Evolutionary conservation across 2,329 filamentous ascomycete genomes (phyloP), one percentile per base, ranked within the genome.

Genomic region (Aspergillus aculeatus): DNA sequence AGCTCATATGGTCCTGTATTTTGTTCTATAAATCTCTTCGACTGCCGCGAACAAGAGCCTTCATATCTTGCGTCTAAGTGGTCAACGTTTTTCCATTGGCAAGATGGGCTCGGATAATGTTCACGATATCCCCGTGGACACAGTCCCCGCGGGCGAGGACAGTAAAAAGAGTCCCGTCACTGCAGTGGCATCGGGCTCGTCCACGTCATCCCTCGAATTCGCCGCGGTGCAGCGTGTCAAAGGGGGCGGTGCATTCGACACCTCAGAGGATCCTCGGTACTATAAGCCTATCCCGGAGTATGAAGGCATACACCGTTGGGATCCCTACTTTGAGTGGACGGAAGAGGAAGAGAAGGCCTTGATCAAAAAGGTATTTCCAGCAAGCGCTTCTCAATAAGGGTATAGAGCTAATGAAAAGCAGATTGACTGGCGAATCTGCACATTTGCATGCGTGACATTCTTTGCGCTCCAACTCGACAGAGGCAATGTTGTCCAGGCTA

Each of bases 391-490:
- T 21, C 32, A 35, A 35, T 26, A 19, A n/a, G 29, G 29, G n/a
- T 5, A 11, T 3, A 16, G 35, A 21, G 49, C 52, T 62, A 48
- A 62, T n/a, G 1, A 12, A 5, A 26, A 23, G 14, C 9, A 78
- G 77, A 76, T 81, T 56, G 79, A 81, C 57, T 68, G 69, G 61
- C 71, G 74, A 4, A 68, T 81, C 19, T 78, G 75, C 59, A 74
- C 75, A 12, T 82, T 74, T 64, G 72, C 72, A 57, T 86, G 83
- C 59, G 62, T 86, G 32, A 86, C 86, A 72, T 88, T 89, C 73
- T 87, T 88, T 58, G 84, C 84, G 0, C 77, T 89, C 4, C 85
- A 89, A 68, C 75, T 89, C 7, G 86, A 88, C 69, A 78, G 87
- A 51, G 85, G 85, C 54, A 89, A 89, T 66, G 75, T 89, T 12